Base-by-base conservation (phyloP, 2,329 filamentous ascomycete genomes). In the Leptographium procerum region DNA sequence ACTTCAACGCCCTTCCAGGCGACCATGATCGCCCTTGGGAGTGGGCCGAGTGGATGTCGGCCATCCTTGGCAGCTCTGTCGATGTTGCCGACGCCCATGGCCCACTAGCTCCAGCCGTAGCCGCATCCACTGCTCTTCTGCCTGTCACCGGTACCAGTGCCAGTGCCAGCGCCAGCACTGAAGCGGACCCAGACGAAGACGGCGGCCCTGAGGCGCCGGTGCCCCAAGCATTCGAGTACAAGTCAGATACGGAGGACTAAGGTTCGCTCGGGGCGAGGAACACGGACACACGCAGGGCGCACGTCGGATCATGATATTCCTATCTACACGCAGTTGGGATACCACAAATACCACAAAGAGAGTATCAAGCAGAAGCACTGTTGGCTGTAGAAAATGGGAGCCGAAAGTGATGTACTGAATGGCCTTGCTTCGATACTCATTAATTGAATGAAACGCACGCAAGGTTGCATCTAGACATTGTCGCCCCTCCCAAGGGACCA, bases 1-100 rank as follows among this genome's bases (percentile, higher is more conserved):
- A 90, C 66, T 92, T 89, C 72, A 91, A 91, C 70, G 78, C 81
- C 51, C 69, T 83, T 58, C 84, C 85, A 0, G 83, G 82, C 1
- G 83, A 77, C 28, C 70, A 71, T 54, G 75, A 76, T 33, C 72
- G 74, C 58, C 85, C 86, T 2, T 89, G 86, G 86, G 80, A 87
- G 64, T 92, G 88, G 88, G 86, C 85, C 1, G 78, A 77, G 52
- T 77, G 77, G 59, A 84, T 91, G 76, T 82, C 81, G 1, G 67
- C 61, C 56, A 60, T 70, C 59, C 64, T 71, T 62, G 66, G 63
- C n/a, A 54, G 34, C 24, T 24, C 34, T 5, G 52, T 54, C 6
- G 52, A 56, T 2, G 19, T 19, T 8, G 40, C 40, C 40, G n/a
- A 43, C 19, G 40, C 10, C 31, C 6, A 33, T 10, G 40, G 10